phyloP scores from a whole-genome alignment of 176 grass and related monocot species.

The Puya raimondii region DNA sequence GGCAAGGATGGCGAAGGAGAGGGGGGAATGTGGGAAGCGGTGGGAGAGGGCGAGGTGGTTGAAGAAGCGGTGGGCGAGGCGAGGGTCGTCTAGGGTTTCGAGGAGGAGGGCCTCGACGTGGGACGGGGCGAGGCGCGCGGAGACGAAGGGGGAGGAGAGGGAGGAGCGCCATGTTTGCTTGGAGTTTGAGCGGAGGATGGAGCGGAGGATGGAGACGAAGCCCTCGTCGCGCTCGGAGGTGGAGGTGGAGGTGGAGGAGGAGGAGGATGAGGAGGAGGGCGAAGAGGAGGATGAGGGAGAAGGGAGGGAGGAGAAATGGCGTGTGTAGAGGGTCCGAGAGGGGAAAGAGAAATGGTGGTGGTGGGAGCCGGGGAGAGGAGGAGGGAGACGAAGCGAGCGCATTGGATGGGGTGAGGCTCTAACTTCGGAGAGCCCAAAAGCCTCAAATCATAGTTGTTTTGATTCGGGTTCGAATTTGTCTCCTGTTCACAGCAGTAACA shows the following conservation, averaged over 20 bases:
- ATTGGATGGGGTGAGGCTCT: background rate
- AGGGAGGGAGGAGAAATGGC: slow-evolving; percentile 1
- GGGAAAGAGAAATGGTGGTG: slow-evolving; percentile 2
- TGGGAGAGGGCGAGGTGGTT: slow-evolving; percentile 17
- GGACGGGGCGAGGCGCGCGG: background rate
- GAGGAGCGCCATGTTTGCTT: slow-evolving; percentile 10
- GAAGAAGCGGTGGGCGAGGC: slow-evolving; percentile 21
- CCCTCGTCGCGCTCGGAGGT: slow-evolving; percentile 13
- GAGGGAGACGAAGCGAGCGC: background rate
- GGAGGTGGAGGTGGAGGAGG: too few species aligned
- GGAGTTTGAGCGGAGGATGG: slow-evolving; percentile 12
- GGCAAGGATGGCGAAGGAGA: slow-evolving; percentile 22
- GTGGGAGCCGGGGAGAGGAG: slow-evolving; percentile 6
- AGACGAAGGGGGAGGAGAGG: slow-evolving; percentile 15
- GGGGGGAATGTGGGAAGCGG: slow-evolving; percentile 18
- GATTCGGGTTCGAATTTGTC: too few species aligned
- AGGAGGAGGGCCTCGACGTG: slow-evolving; percentile 20
- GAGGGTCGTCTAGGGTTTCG: slow-evolving; percentile 3
- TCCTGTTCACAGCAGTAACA: too few species aligned
- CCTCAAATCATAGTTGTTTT: too few species aligned
- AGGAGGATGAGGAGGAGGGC: background rate
- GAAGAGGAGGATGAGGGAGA: background rate
- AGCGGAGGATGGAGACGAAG: slow-evolving; percentile 16
- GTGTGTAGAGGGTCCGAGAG: slow-evolving; percentile 6
- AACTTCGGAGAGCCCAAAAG: too few species aligned